These are phyloP conservation scores for Tricholoma saponaceum DNA, from an alignment of 768 basidiomycete genomes.

Conservation along the genomic window DNA sequence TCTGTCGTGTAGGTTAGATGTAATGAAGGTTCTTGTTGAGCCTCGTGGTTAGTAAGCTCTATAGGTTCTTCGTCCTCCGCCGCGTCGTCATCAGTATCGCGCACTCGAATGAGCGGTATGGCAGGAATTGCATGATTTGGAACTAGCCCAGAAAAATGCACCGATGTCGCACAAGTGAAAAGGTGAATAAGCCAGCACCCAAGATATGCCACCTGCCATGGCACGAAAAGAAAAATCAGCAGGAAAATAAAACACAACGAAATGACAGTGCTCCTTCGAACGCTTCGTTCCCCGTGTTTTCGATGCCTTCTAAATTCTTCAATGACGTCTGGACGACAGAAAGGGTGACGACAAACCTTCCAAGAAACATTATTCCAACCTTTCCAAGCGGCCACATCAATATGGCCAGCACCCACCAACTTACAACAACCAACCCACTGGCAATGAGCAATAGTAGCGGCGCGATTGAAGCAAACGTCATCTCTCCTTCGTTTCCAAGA, in stretches of 20 bases:
- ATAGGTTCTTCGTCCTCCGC: constrained; percentile 11
- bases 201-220: constrained; percentile 90
- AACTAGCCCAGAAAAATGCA: constrained; percentile 11
- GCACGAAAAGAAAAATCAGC: constrained; percentile 73
- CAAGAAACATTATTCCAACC: constrained; percentile 24
- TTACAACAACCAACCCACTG: constrained; percentile 59
- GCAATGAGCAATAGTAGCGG: constrained; percentile 53
- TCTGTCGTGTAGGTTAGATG: constrained; percentile 14
- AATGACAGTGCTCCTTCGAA: constrained; percentile 45
- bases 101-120: constrained; percentile 19
- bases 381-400: constrained; percentile 46
- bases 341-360: constrained; percentile 30
- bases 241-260: constrained; percentile 60
- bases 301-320: not conserved
- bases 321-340: not conserved
- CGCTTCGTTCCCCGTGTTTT: constrained; percentile 28
- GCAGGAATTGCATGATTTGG: constrained; percentile 11
- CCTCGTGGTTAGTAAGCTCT: constrained; percentile 8
- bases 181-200: constrained; percentile 81
- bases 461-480: constrained; percentile 47
- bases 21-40: constrained; percentile 1
- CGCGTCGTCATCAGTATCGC: constrained; percentile 8
- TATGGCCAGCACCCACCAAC: constrained; percentile 49
- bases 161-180: constrained; percentile 51
- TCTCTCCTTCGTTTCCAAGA: constrained; percentile 56